Base-by-base conservation (phyloP, 768 basidiomycete species). In the Xanthoconium purpureum region DNA sequence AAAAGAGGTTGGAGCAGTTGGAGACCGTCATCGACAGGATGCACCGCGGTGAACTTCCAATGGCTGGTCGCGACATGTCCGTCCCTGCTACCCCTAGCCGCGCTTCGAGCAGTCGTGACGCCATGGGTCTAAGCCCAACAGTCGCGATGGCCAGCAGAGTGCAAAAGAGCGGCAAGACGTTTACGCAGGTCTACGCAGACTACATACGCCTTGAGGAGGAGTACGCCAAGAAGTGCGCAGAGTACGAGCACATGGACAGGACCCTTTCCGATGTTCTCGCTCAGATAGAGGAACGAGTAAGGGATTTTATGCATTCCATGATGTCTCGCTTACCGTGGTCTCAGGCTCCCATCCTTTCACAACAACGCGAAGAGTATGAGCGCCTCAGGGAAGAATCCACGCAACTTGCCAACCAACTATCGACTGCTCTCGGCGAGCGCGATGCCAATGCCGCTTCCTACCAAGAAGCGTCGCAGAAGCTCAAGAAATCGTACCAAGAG, bases 131-230 rank as follows among this genome's bases (percentile, higher is more conserved):
- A 17, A 94, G 91, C 66, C 93, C 95, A 2, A 91, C 94, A 0
- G 89, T 95, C 13, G 87, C 89, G 5, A 84, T 96, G 76, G 92
- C 88, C 8, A 86, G 86, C 73, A 84, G 79, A 58, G 82, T 87
- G 20, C 93, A 94, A 74, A 85, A 83, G 70, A 82, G 78, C 29
- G 92, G 91, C 30, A 91, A 90, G 78, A 90, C 89, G 1, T 96
- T 96, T 74, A 96, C 96, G 0, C 91, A 97, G 66, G 87, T 98
- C 20, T 98, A 97, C 69, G 82, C 89, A 15, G 93, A 97, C 66
- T 92, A 92, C 62, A 85, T 96, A 36, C 82, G 84, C 52, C 80
- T 95, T 39, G 88, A 97, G 69, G 90, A 91, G 28, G 89, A 94
- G 32, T 85, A 85, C 53, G 80, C 83, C 18, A 81, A 78, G 69